A percentile compares a stretch with the other conserved stretches of the same genome.
Evolutionary conservation across 345 rosid genomes (phyloP).

Genomic region (Sapria himalayana): DNA sequence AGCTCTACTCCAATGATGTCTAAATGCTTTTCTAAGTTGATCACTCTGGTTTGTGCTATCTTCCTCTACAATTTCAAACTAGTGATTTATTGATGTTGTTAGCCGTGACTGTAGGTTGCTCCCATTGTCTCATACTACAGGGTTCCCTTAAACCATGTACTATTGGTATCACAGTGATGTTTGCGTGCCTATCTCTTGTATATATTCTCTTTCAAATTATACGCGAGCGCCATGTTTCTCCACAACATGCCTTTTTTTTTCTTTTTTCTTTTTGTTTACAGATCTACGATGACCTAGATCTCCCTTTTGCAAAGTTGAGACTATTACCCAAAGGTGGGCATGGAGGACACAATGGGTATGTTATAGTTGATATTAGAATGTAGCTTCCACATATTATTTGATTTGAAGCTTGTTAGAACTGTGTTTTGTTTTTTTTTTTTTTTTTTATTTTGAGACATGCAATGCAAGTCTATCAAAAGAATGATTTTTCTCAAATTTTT

Average conservation of each 20-base stretch:
- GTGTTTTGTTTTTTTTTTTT: neutral
- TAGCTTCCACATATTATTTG: no score
- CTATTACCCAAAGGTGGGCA: conserved; percentile 97
- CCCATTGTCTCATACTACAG: conserved; percentile 71
- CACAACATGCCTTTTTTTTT: conserved; percentile 3
- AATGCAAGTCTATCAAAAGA: neutral
- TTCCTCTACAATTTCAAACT: conserved; percentile 5
- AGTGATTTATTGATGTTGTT: conserved; percentile 6
- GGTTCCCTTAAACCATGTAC: conserved; percentile 82
- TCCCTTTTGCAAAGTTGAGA: conserved; percentile 76
- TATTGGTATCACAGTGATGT: no score
- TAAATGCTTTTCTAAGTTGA: conserved; percentile 3
- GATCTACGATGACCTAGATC: conserved; percentile 87
- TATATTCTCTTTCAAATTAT: conserved; percentile 3
- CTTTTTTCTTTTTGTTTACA: no score
- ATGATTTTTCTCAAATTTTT: conserved; percentile 1
- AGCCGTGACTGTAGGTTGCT: conserved; percentile 75
- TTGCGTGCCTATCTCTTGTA: no score
- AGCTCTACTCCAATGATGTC: conserved; percentile 13
- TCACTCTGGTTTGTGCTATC: conserved; percentile 1
- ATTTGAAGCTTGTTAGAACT: no score
- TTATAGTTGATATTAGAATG: neutral
- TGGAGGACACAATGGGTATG: conserved; percentile 94
- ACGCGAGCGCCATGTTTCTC: neutral
- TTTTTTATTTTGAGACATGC: neutral